Base-by-base conservation (phyloP, 768 basidiomycete genomes). In the Strobilomyces confusus region DNA sequence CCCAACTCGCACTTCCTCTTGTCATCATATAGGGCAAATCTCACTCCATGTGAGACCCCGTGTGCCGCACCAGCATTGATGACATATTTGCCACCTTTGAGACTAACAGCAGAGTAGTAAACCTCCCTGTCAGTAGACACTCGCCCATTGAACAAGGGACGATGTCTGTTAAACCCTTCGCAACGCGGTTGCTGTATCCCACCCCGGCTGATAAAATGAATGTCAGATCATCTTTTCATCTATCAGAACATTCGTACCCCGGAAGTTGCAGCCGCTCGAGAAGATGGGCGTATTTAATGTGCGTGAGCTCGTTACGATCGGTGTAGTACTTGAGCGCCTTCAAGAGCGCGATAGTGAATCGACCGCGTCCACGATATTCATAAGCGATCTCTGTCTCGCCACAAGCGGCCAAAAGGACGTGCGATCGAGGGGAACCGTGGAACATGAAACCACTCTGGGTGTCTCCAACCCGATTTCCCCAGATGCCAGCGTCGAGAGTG, bases 381-480 rank as follows among this genome's bases (percentile, higher is more conserved):
- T 46, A 56, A 1, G 77, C 74, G 0, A 57, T 38, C 43, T 76
- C 69, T 1, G 69, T 62, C 6, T 67, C 59, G 2, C 72, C 65
- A 50, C 77, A 77, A 1, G 77, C 76, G 4, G 77, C 76, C 15
- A 77, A 61, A 3, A 78, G 67, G 20, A 78, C 67, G 55, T 77
- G 74, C 0, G 75, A 76, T 1, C 59, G 63, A 36, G 69, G 62
- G 36, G 66, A 68, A 59, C 14, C 15, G 8, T 17, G 3, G 5
- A 6, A 15, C 1, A 55, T 48, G 32, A 70, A 69, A 12, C 62
- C 61, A 25, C 13, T 23, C 1, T 15, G 1, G 9, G 20, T 11
- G 47, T 11, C 34, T 8, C 52, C 52, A 26, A 55, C 56, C 9
- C 68, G 42, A 22, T 26, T 33, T 2, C 58, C 47, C 53, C 61